Percentiles rank a stretch among this genome's conserved stretches.
Conservation (phyloP, 345 rosid genomes). For the Salix udensis region DNA sequence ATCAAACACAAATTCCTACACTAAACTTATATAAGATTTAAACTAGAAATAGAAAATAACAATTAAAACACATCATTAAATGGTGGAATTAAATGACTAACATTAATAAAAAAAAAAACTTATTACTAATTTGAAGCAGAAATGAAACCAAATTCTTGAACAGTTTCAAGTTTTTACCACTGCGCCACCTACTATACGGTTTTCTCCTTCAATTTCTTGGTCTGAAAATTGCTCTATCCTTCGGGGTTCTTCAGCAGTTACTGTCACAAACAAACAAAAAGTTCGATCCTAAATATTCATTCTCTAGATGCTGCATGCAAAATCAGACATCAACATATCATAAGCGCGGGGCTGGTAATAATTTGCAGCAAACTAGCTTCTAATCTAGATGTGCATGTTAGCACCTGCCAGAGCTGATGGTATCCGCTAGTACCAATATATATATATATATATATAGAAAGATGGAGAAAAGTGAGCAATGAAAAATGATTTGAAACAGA, state of each 20-base stretch:
- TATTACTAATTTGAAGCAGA: too few relatives aligned
- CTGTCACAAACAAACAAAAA: constrained; percentile 16
- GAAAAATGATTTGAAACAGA: background rate
- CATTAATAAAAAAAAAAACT: too few relatives aligned
- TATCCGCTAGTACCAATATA: background rate
- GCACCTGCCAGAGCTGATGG: constrained; percentile 27
- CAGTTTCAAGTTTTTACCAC: too few relatives aligned
- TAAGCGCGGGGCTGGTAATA: background rate
- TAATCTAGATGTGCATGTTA: background rate
- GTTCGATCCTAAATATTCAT: constrained; percentile 29
- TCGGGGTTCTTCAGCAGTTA: constrained; percentile 25
- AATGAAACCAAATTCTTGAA: too few relatives aligned
- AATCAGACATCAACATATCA: background rate
- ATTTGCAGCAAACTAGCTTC: background rate
- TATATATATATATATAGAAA: background rate
- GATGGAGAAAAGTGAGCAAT: background rate
- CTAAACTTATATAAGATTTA: too few relatives aligned
- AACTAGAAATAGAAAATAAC: too few relatives aligned
- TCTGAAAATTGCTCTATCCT: constrained; percentile 25
- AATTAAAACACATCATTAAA: too few relatives aligned
- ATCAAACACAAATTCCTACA: too few relatives aligned
- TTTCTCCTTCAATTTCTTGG: background rate
- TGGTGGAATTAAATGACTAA: too few relatives aligned
- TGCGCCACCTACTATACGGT: too few relatives aligned
- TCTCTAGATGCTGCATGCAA: constrained; percentile 28